Conservation (phyloP, 495 filamentous ascomycete genomes). For the Alectoria sarmentosa region DNA sequence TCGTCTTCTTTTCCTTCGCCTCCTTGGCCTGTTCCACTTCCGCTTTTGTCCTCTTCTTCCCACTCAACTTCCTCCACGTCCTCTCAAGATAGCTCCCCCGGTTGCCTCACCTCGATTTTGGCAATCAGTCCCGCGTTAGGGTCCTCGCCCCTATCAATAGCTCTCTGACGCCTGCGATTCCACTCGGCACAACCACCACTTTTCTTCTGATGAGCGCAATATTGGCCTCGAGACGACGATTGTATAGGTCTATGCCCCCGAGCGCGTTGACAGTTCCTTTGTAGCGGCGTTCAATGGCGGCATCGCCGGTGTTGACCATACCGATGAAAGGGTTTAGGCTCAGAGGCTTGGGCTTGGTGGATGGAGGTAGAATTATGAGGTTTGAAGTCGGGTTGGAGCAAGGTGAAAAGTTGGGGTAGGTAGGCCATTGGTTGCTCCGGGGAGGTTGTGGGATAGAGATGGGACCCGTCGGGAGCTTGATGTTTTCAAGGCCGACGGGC, state of each 20-base stretch:
- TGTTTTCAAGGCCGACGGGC: not conserved
- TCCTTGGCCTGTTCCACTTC: slow-evolving; percentile 9
- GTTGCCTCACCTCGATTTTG: slow-evolving; percentile 13
- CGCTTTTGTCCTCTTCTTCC: slow-evolving; percentile 18
- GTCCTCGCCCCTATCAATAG: slow-evolving; percentile 17
- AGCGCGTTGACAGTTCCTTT: slow-evolving; percentile 1
- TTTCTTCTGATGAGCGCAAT: not conserved
- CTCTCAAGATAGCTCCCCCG: slow-evolving; percentile 14
- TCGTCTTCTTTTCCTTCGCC: not conserved
- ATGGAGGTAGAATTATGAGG: not conserved
- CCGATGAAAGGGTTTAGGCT: not conserved
- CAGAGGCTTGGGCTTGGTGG: not conserved
- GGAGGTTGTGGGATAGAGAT: not conserved
- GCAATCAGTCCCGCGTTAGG: slow-evolving; percentile 7
- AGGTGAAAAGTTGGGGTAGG: not conserved
- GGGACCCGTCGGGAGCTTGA: not conserved
- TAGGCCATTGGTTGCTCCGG: not conserved
- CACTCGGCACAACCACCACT: slow-evolving; percentile 1
- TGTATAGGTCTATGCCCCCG: slow-evolving; percentile 2
- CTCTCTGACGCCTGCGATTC: slow-evolving; percentile 10
- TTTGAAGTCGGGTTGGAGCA: slow-evolving; percentile 1
- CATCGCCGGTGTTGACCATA: slow-evolving; percentile 8
- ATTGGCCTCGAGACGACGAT: slow-evolving; percentile 9
- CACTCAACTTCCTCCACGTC: slow-evolving; percentile 17
- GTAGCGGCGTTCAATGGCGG: slow-evolving; percentile 5